Percentiles rank a stretch among this genome's conserved stretches.
phyloP scores from a whole-genome alignment of 768 basidiomycete species.

The Tricholoma furcatifolium region DNA sequence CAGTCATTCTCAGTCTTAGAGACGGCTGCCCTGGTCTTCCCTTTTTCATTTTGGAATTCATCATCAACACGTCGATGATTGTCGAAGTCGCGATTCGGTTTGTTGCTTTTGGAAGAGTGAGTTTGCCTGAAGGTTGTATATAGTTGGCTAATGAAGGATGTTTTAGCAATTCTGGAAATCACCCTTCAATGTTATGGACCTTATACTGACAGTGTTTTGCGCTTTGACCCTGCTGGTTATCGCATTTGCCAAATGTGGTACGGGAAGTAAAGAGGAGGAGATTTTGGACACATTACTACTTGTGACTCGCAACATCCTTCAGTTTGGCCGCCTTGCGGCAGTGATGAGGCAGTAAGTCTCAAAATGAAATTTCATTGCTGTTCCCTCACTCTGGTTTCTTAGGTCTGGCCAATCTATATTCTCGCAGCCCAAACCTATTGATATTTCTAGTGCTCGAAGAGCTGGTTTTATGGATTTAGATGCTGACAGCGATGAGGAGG shows the following conservation, averaged over 20 bases:
- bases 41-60: constrained; percentile 87
- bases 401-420: constrained; percentile 91
- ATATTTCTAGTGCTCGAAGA: constrained; percentile 68
- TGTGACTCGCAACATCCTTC: constrained; percentile 88
- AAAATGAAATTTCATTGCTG: constrained; percentile 8
- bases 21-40: constrained; percentile 85
- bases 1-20: constrained; percentile 77
- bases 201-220: constrained; percentile 87
- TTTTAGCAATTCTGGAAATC: constrained; percentile 93
- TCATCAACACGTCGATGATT: constrained; percentile 92
- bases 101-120: constrained; percentile 88
- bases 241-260: constrained; percentile 81
- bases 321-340: constrained; percentile 87
- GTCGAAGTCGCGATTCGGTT: constrained; percentile 89
- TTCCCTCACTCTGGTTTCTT: neutral
- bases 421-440: constrained; percentile 82
- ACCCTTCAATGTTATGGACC: constrained; percentile 88
- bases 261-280: constrained; percentile 89
- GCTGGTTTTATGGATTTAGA: constrained; percentile 76
- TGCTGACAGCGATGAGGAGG: constrained; percentile 63
- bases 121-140: constrained; percentile 26
- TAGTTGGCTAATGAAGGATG: constrained; percentile 1
- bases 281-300: constrained; percentile 90
- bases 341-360: constrained; percentile 87
- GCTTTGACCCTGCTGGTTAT: constrained; percentile 86